Evolutionary conservation across 2,329 filamentous ascomycete genomes (phyloP), one percentile per base, ranked within the genome.

Genomic region (Penicillium sp.): DNA sequence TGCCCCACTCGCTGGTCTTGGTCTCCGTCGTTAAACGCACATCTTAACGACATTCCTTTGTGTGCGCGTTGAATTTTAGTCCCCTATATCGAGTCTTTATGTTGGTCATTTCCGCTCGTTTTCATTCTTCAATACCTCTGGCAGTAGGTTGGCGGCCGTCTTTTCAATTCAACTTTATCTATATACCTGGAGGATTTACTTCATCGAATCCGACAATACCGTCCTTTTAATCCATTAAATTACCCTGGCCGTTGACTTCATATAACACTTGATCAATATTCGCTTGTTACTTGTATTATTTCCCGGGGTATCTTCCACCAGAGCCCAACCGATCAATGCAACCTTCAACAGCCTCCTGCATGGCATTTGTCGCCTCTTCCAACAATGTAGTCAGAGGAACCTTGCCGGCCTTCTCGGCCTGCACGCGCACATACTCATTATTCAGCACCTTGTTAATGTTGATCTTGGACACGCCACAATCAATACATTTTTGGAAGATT

Each of bases 401-500:
- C 56, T 76, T 77, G 1, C 78, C 80, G 1, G 80, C 80, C 61
- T 77, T 78, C 62, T 79, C 76, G 44, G 67, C 56, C 77, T 77
- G 75, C 57, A 81, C 68, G 53, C 69, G 64, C 55, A 78, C 68
- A 70, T 81, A 79, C 68, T 79, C 69, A 64, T 77, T 71, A 69
- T 81, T 83, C 63, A 85, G 75, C 24, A 83, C 77, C 69, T 83
- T 83, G 62, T 85, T 85, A 44, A 85, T 79, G 68, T 85, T 85
- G 39, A 83, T 72, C 66, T 83, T 81, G 16, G 79, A 77, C 34
- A 85, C 78, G 5, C 83, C 83, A 47, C 76, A 76, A 53, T 76
- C 74, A 56, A 85, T 81, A 52, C 81, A 84, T 63, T 79, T 77
- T 40, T 73, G 69, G 58, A 84, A 79, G 43, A 83, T 79, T 60